Conservation (phyloP, 208 protist species). For the Leptomonas pyrrhocoris region DNA sequence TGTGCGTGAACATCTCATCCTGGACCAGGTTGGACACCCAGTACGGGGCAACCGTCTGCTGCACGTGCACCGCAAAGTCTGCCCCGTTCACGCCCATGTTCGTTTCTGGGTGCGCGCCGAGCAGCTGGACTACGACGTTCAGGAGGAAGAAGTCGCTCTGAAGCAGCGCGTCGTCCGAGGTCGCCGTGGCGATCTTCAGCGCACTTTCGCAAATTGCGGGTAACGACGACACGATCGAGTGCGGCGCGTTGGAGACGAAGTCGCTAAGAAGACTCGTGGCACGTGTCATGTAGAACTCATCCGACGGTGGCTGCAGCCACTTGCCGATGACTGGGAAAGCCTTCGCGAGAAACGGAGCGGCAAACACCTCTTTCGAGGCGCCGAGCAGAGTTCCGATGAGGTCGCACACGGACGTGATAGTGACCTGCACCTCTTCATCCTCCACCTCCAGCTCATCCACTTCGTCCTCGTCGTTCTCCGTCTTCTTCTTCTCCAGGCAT, state of each 20-base stretch:
- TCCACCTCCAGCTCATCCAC: conserved; percentile 73
- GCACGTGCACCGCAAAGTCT: conserved; percentile 55
- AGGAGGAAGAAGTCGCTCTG: conserved; percentile 81
- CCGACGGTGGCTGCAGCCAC: conserved; percentile 61
- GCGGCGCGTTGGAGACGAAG: conserved; percentile 73
- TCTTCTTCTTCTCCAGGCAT: conserved; percentile 51
- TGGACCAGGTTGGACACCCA: conserved; percentile 30
- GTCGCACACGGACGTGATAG: conserved; percentile 61
- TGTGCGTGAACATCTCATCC: conserved; percentile 44
- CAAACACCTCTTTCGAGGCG: conserved; percentile 67
- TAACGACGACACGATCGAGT: conserved; percentile 55
- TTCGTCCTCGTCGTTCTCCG: conserved; percentile 88
- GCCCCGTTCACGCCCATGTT: conserved; percentile 35
- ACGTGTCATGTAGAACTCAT: conserved; percentile 70
- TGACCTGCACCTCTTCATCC: conserved; percentile 72
- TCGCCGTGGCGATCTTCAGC: conserved; percentile 49
- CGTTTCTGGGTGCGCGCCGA: conserved; percentile 35
- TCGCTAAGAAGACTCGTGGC: conserved; percentile 69
- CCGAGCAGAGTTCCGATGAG: conserved; percentile 75
- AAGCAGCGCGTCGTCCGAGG: conserved; percentile 56
- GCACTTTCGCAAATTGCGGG: conserved; percentile 50
- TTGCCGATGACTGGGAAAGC: conserved; percentile 71
- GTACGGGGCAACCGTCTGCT: conserved; percentile 50
- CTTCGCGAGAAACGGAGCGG: conserved; percentile 55
- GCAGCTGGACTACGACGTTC: conserved; percentile 69